These are phyloP conservation scores for Trichoderma hamatum DNA, from an alignment of 2,329 filamentous ascomycete genomes.

Conservation along the genomic window DNA sequence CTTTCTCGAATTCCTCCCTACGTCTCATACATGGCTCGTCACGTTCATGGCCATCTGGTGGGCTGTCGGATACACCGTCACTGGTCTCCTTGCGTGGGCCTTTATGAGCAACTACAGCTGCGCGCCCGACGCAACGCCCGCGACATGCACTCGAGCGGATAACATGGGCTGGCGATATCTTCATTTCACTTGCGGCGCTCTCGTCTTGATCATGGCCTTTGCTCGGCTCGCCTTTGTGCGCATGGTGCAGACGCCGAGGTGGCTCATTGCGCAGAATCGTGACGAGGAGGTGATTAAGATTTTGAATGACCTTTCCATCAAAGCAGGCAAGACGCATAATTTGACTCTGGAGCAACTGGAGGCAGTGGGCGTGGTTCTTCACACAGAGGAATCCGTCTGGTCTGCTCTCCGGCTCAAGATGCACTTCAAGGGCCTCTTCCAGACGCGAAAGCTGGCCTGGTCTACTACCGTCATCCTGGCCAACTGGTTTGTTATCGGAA, in stretches of 20 bases:
- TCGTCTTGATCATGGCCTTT: conserved; percentile 25
- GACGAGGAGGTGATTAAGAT: conserved; percentile 27
- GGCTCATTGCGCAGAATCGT: conserved; percentile 27
- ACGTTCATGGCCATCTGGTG: conserved; percentile 28
- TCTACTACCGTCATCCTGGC: conserved; percentile 22
- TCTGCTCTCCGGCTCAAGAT: conserved; percentile 22
- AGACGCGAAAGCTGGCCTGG: conserved; percentile 24
- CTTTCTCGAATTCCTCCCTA: conserved; percentile 27
- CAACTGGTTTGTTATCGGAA: conserved; percentile 29
- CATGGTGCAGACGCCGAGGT: conserved; percentile 28
- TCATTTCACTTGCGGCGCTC: conserved; percentile 23
- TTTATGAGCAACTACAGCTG: conserved; percentile 28
- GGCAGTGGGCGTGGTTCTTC: conserved; percentile 25
- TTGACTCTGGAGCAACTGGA: conserved; percentile 25
- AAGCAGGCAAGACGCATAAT: conserved; percentile 1
- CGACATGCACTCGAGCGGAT: conserved; percentile 14
- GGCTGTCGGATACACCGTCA: conserved; percentile 27
- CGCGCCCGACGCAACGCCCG: conserved; percentile 24
- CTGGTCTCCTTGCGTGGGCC: conserved; percentile 25
- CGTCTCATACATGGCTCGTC: conserved; percentile 24
- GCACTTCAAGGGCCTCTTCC: conserved; percentile 28
- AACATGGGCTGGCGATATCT: conserved; percentile 29
- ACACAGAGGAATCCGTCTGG: conserved; percentile 28
- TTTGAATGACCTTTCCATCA: conserved; percentile 25
- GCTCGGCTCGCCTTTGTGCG: conserved; percentile 21